Evolutionary conservation across 306 rosid species (phyloP).

Genomic region (Comarum palustre): DNA sequence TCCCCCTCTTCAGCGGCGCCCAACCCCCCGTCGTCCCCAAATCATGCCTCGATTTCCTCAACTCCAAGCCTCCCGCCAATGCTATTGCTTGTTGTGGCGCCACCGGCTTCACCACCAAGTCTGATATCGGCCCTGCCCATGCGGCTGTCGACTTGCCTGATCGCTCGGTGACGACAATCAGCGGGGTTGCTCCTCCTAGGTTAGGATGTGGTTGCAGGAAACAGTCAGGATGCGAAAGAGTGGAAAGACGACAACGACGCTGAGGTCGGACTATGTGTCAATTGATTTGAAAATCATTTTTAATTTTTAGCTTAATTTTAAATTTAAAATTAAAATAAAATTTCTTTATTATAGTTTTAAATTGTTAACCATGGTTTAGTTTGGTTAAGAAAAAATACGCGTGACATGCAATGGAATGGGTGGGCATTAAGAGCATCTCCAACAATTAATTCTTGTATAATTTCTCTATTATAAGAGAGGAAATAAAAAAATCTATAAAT

Average conservation of each 20-base stretch:
- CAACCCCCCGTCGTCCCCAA: constrained; percentile 54
- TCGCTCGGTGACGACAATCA: constrained; percentile 49
- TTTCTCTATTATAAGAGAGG: no score
- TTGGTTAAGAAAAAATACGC: no score
- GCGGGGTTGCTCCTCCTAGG: constrained; percentile 35
- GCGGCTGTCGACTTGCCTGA: constrained; percentile 82
- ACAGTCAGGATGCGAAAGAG: constrained; percentile 57
- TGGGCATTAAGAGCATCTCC: no score
- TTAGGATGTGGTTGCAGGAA: constrained; percentile 60
- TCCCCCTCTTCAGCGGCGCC: constrained; percentile 34
- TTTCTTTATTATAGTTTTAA: no score
- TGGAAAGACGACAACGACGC: constrained; percentile 69
- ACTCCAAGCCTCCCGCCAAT: constrained; percentile 78
- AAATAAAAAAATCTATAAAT: no score
- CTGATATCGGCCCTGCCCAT: constrained; percentile 82
- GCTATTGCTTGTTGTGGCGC: constrained; percentile 92
- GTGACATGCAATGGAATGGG: no score
- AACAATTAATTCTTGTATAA: no score
- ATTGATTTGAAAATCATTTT: no score
- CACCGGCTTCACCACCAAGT: constrained; percentile 77
- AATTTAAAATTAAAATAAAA: no score
- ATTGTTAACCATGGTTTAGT: no score
- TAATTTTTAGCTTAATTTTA: no score
- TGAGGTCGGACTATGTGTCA: no score
- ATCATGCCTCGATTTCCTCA: constrained; percentile 68